Conservation (phyloP, 352 stramenopile genomes). For the Phytophthora fragariae region DNA sequence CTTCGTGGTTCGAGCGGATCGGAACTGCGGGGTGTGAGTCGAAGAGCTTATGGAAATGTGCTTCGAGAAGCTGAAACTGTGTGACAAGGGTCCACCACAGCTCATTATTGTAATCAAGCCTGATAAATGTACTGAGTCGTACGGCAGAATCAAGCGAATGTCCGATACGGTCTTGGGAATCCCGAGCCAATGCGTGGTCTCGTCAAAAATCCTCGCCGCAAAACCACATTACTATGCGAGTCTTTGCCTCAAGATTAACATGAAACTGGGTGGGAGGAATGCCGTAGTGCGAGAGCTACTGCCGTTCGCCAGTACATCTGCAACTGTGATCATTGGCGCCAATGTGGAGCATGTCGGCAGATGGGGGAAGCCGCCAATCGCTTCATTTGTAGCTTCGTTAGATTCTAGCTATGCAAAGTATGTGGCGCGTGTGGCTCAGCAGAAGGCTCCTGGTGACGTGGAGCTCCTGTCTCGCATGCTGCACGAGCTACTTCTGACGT, state of each 20-base stretch:
- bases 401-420: background rate
- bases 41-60: background rate
- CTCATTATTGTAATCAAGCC: background rate
- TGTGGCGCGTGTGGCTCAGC: background rate
- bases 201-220: background rate
- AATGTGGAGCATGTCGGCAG: background rate
- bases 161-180: background rate
- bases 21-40: background rate
- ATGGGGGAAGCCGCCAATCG: background rate
- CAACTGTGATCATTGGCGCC: background rate
- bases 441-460: background rate
- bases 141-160: background rate
- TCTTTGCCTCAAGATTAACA: background rate
- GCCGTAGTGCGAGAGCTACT: background rate
- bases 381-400: background rate
- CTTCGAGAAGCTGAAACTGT: background rate
- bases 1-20: background rate
- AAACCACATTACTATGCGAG: background rate
- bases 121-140: background rate
- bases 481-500: background rate
- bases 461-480: background rate
- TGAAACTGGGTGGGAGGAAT: background rate
- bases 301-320: background rate
- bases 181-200: background rate
- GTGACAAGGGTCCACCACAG: background rate